Evolutionary conservation across 345 rosid species (phyloP).

Genomic region (Dimocarpus longan): DNA sequence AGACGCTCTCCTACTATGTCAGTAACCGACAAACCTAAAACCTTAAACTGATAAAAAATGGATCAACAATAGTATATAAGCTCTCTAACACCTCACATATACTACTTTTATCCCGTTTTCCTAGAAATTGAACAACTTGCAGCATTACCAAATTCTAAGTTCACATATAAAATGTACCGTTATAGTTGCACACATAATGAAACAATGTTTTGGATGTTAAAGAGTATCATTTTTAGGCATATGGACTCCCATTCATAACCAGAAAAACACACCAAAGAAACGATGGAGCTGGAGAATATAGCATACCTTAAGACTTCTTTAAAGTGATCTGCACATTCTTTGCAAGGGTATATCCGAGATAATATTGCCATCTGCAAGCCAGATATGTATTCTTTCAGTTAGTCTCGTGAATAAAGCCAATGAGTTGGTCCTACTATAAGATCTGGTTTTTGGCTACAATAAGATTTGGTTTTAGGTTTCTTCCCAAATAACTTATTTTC

Average conservation of each 20-base stretch:
- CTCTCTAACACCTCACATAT: no score
- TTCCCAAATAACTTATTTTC: neutral
- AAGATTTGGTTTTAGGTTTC: neutral
- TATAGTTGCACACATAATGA: neutral
- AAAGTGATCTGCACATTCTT: conserved; percentile 96
- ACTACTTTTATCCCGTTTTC: neutral
- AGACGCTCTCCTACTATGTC: no score
- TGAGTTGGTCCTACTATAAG: neutral
- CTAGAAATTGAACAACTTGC: neutral
- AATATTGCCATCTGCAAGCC: conserved; percentile 79
- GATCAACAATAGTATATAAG: no score
- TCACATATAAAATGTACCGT: neutral
- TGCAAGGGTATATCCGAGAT: conserved; percentile 91
- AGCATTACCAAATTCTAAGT: neutral
- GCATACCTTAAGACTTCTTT: conserved; percentile 82
- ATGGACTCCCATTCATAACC: conserved; percentile 4
- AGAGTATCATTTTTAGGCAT: neutral
- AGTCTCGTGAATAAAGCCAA: neutral
- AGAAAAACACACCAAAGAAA: neutral
- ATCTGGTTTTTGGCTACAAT: conserved; percentile 5
- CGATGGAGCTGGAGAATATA: neutral
- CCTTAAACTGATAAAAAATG: no score
- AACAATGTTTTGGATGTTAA: conserved; percentile 6
- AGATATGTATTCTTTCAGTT: conserved; percentile 15
- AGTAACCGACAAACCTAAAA: no score